Base-by-base conservation (phyloP, 306 rosid genomes). In the Cucurbita ficifolia region DNA sequence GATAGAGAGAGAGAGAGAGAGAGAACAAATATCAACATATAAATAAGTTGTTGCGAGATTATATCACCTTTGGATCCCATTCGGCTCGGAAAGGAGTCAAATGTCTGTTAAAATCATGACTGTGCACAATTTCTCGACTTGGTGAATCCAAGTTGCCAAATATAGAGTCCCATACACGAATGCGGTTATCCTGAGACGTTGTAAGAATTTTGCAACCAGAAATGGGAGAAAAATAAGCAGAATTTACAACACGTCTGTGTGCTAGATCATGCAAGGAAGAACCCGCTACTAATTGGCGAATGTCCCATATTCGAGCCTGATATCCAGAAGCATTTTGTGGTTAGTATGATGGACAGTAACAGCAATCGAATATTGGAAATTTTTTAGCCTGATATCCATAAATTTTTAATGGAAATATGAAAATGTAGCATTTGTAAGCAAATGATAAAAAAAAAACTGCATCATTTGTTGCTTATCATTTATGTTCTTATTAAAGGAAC, bases 251-350 rank as follows among this genome's bases (percentile, higher is more conserved):
- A 10, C 97, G 92, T n/a, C 54, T 82, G 80, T 93, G 98, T 4
- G 78, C 54, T 45, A 90, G 97, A 70, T 83, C 76, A 55, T 65
- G 71, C 42, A 87, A 78, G 63, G 92, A 87, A 58, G 96, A 87
- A 43, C 86, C 82, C 60, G 92, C 78, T 81, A 86, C 92, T 18
- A 93, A 50, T 56, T 70, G 84, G 54, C 98, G 97, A 78, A 90
- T 71, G 83, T 93, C 97, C 98, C 98, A 93, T 56, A 93, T 79
- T 36, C 97, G 96, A 77, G 98, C 98, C 98, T 93, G 85, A 72
- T 49, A 64, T 29, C 70, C 29, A 77, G 36, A 81, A 56, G 73
- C 61, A 22, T 35, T 57, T 45, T 62, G 55, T 33, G 59, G 52
- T 54, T 55, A 75, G 72, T 55, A 75, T 3, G 45, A 72, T 43